Evolutionary conservation across 306 rosid genomes (phyloP).

Genomic region (Geum urbanum): DNA sequence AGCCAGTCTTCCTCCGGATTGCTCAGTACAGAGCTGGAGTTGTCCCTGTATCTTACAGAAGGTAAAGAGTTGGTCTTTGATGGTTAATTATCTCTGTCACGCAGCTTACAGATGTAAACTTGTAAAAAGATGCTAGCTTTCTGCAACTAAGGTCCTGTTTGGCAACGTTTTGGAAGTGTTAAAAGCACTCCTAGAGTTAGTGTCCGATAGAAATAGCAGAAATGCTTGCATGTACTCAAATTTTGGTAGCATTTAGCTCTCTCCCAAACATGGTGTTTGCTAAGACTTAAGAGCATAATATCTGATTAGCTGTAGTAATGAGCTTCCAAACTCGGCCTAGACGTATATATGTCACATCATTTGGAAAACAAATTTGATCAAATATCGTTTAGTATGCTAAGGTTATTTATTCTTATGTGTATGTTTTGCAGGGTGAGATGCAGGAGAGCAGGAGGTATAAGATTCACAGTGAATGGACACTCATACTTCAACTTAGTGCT

Average conservation of each 20-base stretch:
- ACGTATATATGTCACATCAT: neutral
- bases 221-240: too few species aligned
- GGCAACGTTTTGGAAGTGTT: neutral
- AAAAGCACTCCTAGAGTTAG: neutral
- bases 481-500: constrained; percentile 78
- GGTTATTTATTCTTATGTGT: neutral
- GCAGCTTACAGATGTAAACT: neutral
- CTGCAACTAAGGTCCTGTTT: neutral
- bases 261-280: too few species aligned
- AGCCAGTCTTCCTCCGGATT: constrained; percentile 66
- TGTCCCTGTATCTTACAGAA: constrained; percentile 63
- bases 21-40: constrained; percentile 68
- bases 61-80: constrained; percentile 22
- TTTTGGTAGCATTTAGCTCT: too few species aligned
- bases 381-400: neutral
- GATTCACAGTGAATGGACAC: constrained; percentile 73
- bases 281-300: too few species aligned
- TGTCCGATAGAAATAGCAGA: neutral
- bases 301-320: too few species aligned
- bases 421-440: constrained; percentile 52
- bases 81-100: neutral
- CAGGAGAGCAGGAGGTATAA: constrained; percentile 70
- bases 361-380: neutral
- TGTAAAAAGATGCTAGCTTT: neutral
- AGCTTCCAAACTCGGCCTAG: too few species aligned